Conservation (phyloP, 345 rosid genomes). For the Stellera chamaejasme region DNA sequence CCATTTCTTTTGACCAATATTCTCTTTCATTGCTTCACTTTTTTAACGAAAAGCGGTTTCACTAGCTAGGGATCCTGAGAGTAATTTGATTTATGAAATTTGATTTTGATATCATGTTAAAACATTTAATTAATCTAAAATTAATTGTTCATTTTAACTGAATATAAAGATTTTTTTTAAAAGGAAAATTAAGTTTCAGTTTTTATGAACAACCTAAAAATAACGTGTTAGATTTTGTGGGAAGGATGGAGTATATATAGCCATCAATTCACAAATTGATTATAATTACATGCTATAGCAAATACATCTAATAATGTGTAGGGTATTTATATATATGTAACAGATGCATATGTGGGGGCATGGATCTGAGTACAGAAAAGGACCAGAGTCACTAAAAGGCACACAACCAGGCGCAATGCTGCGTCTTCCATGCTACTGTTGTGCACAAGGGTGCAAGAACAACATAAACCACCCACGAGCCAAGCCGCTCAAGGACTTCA, state of each 20-base stretch:
- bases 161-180: not conserved
- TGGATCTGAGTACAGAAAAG: conserved; percentile 71
- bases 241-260: not conserved
- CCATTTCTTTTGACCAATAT: conserved; percentile 13
- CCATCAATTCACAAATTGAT: not conserved
- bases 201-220: not conserved
- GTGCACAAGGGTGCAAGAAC: conserved; percentile 77
- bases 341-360: conserved; percentile 97
- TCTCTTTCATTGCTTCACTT: conserved; percentile 15
- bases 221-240: not conserved
- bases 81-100: conserved; percentile 5
- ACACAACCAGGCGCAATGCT: conserved; percentile 79
- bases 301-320: not conserved
- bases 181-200: not conserved
- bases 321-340: not conserved
- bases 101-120: too few relatives aligned
- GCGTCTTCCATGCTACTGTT: conserved; percentile 71
- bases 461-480: conserved; percentile 79
- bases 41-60: conserved; percentile 17
- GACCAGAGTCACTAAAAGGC: conserved; percentile 66
- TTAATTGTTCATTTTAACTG: not conserved
- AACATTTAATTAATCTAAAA: not conserved
- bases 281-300: too few relatives aligned
- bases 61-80: not conserved
- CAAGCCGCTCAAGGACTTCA: conserved; percentile 67